These are phyloP conservation scores for Diaporthe destruens DNA, from an alignment of 2,329 filamentous ascomycete genomes.

Conservation along the genomic window DNA sequence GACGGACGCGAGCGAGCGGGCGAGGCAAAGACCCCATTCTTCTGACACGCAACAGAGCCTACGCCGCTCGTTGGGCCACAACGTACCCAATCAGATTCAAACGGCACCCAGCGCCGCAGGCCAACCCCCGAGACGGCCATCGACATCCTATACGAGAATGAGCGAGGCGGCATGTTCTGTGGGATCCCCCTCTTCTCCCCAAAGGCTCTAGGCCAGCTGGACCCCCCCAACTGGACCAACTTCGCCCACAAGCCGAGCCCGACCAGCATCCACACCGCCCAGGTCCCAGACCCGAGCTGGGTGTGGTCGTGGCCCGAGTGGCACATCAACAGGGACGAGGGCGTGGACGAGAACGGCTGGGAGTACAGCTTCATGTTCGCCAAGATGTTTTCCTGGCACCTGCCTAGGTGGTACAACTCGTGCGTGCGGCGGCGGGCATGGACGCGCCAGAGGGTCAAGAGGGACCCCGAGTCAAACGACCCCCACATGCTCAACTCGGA, in stretches of 20 bases:
- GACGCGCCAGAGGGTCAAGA: slow-evolving; percentile 83
- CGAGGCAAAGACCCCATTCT: neutral
- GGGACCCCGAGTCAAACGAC: slow-evolving; percentile 61
- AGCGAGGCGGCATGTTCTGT: slow-evolving; percentile 90
- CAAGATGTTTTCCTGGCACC: slow-evolving; percentile 85
- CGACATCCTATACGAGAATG: slow-evolving; percentile 95
- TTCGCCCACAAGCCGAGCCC: slow-evolving; percentile 69
- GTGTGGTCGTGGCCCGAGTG: slow-evolving; percentile 83
- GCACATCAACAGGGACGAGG: slow-evolving; percentile 78
- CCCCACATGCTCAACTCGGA: slow-evolving; percentile 79
- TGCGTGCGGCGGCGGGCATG: slow-evolving; percentile 93
- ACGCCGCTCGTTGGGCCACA: slow-evolving; percentile 37
- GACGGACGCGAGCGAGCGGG: neutral
- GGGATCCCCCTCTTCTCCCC: slow-evolving; percentile 91
- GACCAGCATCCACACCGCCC: slow-evolving; percentile 83
- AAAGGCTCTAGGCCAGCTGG: slow-evolving; percentile 85
- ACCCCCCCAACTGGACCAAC: slow-evolving; percentile 90
- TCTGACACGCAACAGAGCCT: slow-evolving; percentile 34
- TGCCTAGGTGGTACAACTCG: slow-evolving; percentile 91
- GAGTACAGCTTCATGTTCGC: slow-evolving; percentile 93
- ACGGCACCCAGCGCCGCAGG: slow-evolving; percentile 41
- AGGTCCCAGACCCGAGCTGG: slow-evolving; percentile 95
- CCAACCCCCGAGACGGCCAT: slow-evolving; percentile 68
- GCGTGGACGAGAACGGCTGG: slow-evolving; percentile 92
- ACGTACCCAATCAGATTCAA: neutral